Evolutionary conservation across 2,329 filamentous ascomycete genomes (phyloP).

Genomic region (Gaeumannomyces sp.): DNA sequence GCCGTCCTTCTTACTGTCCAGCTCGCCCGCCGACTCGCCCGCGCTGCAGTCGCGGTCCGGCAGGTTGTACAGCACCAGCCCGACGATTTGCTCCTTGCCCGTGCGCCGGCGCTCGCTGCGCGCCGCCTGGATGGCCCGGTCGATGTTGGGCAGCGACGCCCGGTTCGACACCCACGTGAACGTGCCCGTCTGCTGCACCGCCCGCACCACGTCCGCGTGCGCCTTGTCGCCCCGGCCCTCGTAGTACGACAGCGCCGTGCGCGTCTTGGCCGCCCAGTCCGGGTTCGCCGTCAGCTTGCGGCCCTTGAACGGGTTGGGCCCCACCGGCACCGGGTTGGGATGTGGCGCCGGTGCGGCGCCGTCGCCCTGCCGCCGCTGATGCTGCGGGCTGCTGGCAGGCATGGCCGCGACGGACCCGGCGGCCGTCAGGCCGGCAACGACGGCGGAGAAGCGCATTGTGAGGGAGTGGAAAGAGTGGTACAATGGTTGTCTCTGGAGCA

Average conservation of each 20-base stretch:
- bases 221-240: slow-evolving; percentile 26
- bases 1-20: slow-evolving; percentile 28
- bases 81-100: slow-evolving; percentile 32
- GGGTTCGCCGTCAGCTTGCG: slow-evolving; percentile 42
- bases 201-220: slow-evolving; percentile 31
- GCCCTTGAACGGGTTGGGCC: slow-evolving; percentile 38
- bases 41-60: slow-evolving; percentile 40
- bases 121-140: slow-evolving; percentile 32
- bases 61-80: slow-evolving; percentile 38
- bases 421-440: slow-evolving; percentile 17
- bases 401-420: slow-evolving; percentile 16
- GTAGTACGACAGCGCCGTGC: slow-evolving; percentile 31
- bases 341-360: neutral
- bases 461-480: neutral
- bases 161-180: slow-evolving; percentile 38
- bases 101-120: slow-evolving; percentile 28
- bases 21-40: slow-evolving; percentile 35
- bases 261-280: slow-evolving; percentile 34
- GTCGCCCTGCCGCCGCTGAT: slow-evolving; percentile 3
- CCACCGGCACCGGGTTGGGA: neutral
- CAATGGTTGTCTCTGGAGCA: neutral
- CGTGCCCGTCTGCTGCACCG: slow-evolving; percentile 33
- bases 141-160: slow-evolving; percentile 30
- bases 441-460: slow-evolving; percentile 15
- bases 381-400: slow-evolving; percentile 9